Base-by-base conservation (phyloP, 2,329 filamentous ascomycete species). In the Didymellaceae sp. region DNA sequence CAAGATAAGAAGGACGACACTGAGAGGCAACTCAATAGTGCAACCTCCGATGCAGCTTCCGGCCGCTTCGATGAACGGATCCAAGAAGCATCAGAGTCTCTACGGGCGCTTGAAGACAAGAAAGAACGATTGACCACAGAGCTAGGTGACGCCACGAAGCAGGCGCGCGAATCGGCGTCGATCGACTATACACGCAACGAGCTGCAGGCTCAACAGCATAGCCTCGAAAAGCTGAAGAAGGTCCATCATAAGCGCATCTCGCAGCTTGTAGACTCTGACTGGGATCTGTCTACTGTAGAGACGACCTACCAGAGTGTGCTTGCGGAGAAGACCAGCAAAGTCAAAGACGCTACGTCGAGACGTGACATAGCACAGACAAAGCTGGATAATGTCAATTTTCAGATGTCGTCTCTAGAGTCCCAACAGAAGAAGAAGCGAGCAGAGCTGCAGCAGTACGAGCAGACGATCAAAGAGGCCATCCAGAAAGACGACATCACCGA, bases 111-210 rank as follows among this genome's bases (percentile, higher is more conserved):
- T 1, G 91, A 97, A 63, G 84, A 82, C 16, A 85, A 88, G 62
- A 87, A 83, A 52, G 85, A 89, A 26, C 85, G 81, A 59, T 80
- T 97, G 21, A 87, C 88, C 34, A 78, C 82, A n/a, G 93, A 97
- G 67, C 82, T 97, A 26, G 82, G 91, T 7, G 88, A 95, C 63
- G 90, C 88, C 51, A 96, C 89, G 2, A 86, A 87, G 49, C 83
- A 89, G 49, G 91, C 91, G 5, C 86, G 87, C 4, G 91, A 96
- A 55, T 83, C 91, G 28, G 94, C 93, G 10, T 87, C 89, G 62
- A 80, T 99, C 9, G 90, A 96, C 49, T 86, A 89, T 61, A 81
- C 92, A 25, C 91, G 88, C 65, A 92, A 91, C 61, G 89, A 96
- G 65, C 74, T 91, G 21, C 83, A 84, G 56, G 87, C 91, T 58